phyloP scores from a whole-genome alignment of 2,329 filamentous ascomycete species.

The Mycocentrospora acerina region DNA sequence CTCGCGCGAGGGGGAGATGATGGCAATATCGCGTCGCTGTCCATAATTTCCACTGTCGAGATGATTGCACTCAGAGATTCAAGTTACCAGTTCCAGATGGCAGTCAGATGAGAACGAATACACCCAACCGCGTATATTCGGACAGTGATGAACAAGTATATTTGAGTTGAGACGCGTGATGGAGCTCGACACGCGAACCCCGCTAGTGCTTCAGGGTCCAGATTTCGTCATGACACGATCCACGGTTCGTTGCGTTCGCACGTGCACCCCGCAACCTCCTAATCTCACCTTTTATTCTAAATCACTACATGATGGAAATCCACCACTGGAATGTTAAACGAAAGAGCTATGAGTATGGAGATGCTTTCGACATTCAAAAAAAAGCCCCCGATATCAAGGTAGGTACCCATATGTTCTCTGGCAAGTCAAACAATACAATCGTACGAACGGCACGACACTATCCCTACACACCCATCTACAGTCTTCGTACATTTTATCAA shows the following conservation, averaged over 20 bases:
- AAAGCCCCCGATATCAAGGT: too few species aligned
- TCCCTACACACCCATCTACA: too few species aligned
- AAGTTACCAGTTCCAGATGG: too few species aligned
- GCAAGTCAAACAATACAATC: too few species aligned
- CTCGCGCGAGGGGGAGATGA: conserved; percentile 27
- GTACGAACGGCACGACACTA: too few species aligned
- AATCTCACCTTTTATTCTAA: too few species aligned
- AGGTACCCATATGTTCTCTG: too few species aligned
- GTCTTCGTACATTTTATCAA: too few species aligned
- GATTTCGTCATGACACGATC: conserved; percentile 18
- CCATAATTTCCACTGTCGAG: conserved; percentile 15
- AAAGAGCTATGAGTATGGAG: not conserved
- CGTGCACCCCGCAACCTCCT: not conserved
- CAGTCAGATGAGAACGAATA: too few species aligned
- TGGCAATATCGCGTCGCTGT: conserved; percentile 21
- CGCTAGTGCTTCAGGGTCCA: conserved; percentile 13
- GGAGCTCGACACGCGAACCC: conserved; percentile 16
- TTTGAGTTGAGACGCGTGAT: conserved; percentile 6
- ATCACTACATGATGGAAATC: too few species aligned
- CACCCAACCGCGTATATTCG: too few species aligned
- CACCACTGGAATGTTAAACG: too few species aligned
- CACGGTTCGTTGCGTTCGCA: not conserved
- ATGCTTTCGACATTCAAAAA: not conserved
- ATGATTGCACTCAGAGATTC: not conserved
- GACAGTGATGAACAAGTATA: conserved; percentile 1